phyloP scores from a whole-genome alignment of 2,329 filamentous ascomycete genomes.

The Leptoxyphium fumago region DNA sequence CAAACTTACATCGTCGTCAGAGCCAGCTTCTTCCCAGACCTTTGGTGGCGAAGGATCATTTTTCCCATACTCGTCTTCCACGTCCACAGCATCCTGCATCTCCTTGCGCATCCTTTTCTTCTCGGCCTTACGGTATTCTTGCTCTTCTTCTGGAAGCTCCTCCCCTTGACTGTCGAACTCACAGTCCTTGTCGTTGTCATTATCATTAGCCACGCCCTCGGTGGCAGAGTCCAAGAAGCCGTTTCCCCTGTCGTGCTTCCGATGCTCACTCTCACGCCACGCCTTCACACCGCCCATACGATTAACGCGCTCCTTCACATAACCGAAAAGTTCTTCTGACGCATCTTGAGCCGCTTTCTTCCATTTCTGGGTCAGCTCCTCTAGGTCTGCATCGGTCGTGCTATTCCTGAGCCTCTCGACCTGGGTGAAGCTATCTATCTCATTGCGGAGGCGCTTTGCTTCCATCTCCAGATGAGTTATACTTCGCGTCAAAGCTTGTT shows the following conservation, averaged over 20 bases:
- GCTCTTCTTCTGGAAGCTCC: constrained; percentile 23
- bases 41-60: constrained; percentile 17
- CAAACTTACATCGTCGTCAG: constrained; percentile 26
- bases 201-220: constrained; percentile 15
- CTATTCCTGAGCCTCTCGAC: constrained; percentile 36
- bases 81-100: constrained; percentile 24
- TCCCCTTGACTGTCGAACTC: constrained; percentile 20
- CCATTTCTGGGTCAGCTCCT: constrained; percentile 46
- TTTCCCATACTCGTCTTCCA: constrained; percentile 24
- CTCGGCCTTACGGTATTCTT: constrained; percentile 31
- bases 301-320: constrained; percentile 44
- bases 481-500: constrained; percentile 11
- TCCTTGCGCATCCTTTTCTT: constrained; percentile 35
- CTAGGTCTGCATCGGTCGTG: constrained; percentile 39
- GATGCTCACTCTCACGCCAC: constrained; percentile 27
- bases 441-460: constrained; percentile 27
- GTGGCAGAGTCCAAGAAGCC: constrained; percentile 18
- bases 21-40: constrained; percentile 18
- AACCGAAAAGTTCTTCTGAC: constrained; percentile 52
- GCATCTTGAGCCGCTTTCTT: constrained; percentile 43
- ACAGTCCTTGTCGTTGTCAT: constrained; percentile 22
- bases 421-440: constrained; percentile 38
- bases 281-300: constrained; percentile 48
- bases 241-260: constrained; percentile 16
- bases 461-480: constrained; percentile 15